A percentile compares a stretch with the other conserved stretches of the same genome.
Evolutionary conservation across 306 rosid species (phyloP).

Genomic region (Adenanthera pavonina): DNA sequence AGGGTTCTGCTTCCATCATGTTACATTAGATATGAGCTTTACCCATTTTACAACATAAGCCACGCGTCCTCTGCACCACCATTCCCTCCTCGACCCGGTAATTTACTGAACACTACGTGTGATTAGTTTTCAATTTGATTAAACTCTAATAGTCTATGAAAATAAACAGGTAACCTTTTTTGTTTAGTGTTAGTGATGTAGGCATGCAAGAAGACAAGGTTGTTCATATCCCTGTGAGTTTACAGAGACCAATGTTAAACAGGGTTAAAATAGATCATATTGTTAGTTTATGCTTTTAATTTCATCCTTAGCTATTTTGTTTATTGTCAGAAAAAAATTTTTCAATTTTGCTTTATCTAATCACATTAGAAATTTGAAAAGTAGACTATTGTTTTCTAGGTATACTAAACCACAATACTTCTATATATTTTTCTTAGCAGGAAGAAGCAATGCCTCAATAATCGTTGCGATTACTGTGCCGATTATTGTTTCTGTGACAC

Average conservation of each 20-base stretch:
- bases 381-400: not conserved
- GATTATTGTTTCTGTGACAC: constrained; percentile 35
- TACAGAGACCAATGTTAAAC: not conserved
- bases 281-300: not conserved
- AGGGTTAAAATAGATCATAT: not conserved
- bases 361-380: too few species aligned
- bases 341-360: too few species aligned
- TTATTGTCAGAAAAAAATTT: too few species aligned
- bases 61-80: too few species aligned
- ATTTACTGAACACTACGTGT: not conserved
- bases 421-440: constrained; percentile 35
- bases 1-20: not conserved
- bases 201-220: not conserved
- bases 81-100: not conserved
- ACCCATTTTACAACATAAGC: not conserved
- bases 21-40: constrained; percentile 15
- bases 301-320: not conserved
- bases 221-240: not conserved
- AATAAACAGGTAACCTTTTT: not conserved
- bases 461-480: constrained; percentile 47
- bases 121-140: not conserved
- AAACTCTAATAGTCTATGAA: not conserved
- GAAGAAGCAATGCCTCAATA: constrained; percentile 33
- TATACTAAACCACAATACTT: not conserved
- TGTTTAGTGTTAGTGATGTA: not conserved